Base-by-base conservation (phyloP, 2,329 filamentous ascomycete species). In the Trichophyton verrucosum region DNA sequence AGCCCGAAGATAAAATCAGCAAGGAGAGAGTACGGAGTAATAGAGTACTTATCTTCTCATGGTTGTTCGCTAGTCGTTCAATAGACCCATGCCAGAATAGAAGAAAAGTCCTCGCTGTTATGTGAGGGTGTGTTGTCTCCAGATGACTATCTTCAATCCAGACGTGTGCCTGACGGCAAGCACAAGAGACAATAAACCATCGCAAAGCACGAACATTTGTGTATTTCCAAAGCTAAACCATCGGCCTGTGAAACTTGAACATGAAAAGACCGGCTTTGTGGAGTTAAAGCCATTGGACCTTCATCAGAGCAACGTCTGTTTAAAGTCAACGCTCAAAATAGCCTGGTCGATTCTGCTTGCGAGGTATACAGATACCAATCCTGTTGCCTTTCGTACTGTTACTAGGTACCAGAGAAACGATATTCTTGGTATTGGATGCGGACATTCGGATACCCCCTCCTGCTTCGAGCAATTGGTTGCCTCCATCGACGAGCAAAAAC, bases 321-420 rank as follows among this genome's bases (percentile, higher is more conserved):
- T 13, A 42, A 42, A 13, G n/a, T 42, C 40, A 42, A 42, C 13
- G 1, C 40, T 42, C 40, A 42, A 9, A 13, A 13, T 42, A 42
- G 55, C 42, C 36, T 61, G 62, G 60, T 46, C 60, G 20, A 58
- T 61, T 49, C n/a, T 61, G 24, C 60, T 61, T 13, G 44, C 56
- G 5, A 58, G 20, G 15, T 61, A 61, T 30, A 55, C 27, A 20
- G 60, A 55, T 47, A 42, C 40, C 13, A 42, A 42, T 42, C 40
- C 40, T 15, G 40, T 42, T 42, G 40, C 4, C 5, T 42, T 42
- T 42, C 3, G 9, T n/a, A 42, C 40, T 15, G 40, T n/a, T 15
- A 42, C 13, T 3, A 42, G 13, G 5, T 42, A 15, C 15, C 13
- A n/a, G 40, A 11, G 15, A 4, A 42, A 42, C 3, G 13, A n/a